Base-by-base conservation (phyloP, 169 alveolate species). In the Babesia bigemina region DNA sequence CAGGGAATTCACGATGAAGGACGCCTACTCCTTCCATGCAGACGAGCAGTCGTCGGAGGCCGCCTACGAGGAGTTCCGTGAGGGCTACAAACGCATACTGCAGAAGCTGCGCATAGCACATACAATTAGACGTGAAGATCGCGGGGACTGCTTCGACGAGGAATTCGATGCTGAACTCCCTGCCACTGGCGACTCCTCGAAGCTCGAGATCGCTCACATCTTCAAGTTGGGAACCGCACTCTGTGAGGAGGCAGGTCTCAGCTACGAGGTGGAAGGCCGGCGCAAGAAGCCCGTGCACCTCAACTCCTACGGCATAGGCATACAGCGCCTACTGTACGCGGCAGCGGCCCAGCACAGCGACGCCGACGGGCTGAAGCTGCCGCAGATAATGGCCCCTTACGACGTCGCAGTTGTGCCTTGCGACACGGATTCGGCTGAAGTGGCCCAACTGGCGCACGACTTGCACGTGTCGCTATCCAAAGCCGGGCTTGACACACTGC, bases 251-350 rank as follows among this genome's bases (percentile, higher is more conserved):
- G 49, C 74, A 17, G 85, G 63, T 24, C 24, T 81, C 63, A 19
- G 28, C 29, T 73, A 48, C 63, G 88, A 81, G 70, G 58, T 24
- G 4, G 61, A 39, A 2, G 82, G 69, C 42, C 26, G 90, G 39
- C 21, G 16, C 52, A 28, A 24, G 83, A 36, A 66, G 19, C 72
- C 76, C 39, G 69, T 75, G 26, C 55, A 75, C 62, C 56, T 83
- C 70, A 75, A 75, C 29, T 74, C 86, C n/a, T 83, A 83, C n/a
- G 90, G 90, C 6, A 83, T 83, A 16, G 90, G 90, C 7, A 26
- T 83, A 22, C 58, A 74, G 16, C 73, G 90, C 12, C 71, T 83
- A n/a, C 22, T 83, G 29, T 58, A 52, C 17, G 90, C 81, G 12
- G 48, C 57, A 9, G 63, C 70, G 14, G n/a, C 73, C 24, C 56